Base-by-base conservation (phyloP, 805 yeast species). In the Blastobotrys americana region DNA sequence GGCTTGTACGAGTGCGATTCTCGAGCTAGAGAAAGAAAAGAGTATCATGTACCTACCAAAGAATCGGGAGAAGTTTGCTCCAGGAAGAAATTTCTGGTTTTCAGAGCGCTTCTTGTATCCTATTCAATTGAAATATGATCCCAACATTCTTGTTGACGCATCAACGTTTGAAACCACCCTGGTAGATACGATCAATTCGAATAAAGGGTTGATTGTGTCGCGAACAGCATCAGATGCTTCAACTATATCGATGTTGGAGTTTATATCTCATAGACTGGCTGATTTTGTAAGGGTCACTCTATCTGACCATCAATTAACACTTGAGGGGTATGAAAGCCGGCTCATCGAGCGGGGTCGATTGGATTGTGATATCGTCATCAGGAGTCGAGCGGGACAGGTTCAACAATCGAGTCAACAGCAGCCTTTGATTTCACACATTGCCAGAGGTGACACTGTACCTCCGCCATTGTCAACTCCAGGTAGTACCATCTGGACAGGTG, bases 261-360 rank as follows among this genome's bases (percentile, higher is more conserved):
- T 77, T 27, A 52, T 82, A 15, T 73, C 79, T 2, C 59, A 65
- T 4, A 55, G 62, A 3, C 57, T 61, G 13, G 50, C 80, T 3
- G 58, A 63, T 6, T 50, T 81, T 3, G 70, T 71, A 3, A 69
- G 82, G 37, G 70, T 84, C 76, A 46, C 70, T 66, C 13, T 25
- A 13, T 13, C 31, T 25, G 31, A 25, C 44, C 48, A 17, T 59
- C 72, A 13, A 25, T 13, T 25, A 13, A 25, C 31, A n/a, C 69
- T 75, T 42, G 69, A 72, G 28, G 81, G 85, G 9, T 89, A 88
- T 58, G 82, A 82, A 34, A 83, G 96, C 1, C 73, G 96, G 49
- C 68, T 77, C 16, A 74, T 84, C 34, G 94, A 85, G 49, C 76
- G 81, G 51, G 77, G 72, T 35, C 80, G 71, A 59, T 72, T 76